Base-by-base conservation (phyloP, 2,329 filamentous ascomycete species). In the Rutstroemia sydowiana region DNA sequence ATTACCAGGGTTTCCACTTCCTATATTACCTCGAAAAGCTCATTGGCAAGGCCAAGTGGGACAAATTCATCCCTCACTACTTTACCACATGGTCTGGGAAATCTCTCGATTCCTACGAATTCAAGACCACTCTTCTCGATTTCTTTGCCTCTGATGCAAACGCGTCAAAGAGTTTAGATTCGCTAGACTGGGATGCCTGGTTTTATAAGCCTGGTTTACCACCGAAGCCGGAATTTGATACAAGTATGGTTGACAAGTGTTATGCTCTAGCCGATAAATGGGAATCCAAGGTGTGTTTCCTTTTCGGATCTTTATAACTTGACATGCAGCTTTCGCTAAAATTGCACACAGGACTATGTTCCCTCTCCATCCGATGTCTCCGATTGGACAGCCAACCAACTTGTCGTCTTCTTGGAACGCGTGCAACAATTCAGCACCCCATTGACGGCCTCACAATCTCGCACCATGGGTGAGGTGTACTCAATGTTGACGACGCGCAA, bases 31-130 rank as follows among this genome's bases (percentile, higher is more conserved):
- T 98, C 13, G 93, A 98, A 64, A 85, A 85, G 43, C 74, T 95
- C 1, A 78, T 97, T 3, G 88, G 89, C 32, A 85, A 87, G 55
- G 77, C 85, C n/a, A 86, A 87, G 66, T 98, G 93, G 73, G 88
- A 97, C 75, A 86, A 83, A 61, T 98, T 97, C 70, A 96, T 97
- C 64, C 90, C 91, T 14, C 84, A 95, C 69, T 96, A 97, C 73
- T 97, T 97, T 68, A 82, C 78, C 28, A 88, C 79, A 36, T 97
- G 86, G 79, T 83, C 87, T 52, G 80, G 81, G 65, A 92, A 90
- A 69, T 95, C 89, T 2, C 77, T 98, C 7, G 90, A 96, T 70
- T 95, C 88, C 2, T 95, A 87, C 62, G 88, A 97, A 64, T 98
- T 98, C 78, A 95, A 92, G 68, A 75, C 85, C 45, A 95, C 88